These are phyloP conservation scores for Zygotorulaspora chibaensis DNA, from an alignment of 805 yeast species.

Conservation along the genomic window DNA sequence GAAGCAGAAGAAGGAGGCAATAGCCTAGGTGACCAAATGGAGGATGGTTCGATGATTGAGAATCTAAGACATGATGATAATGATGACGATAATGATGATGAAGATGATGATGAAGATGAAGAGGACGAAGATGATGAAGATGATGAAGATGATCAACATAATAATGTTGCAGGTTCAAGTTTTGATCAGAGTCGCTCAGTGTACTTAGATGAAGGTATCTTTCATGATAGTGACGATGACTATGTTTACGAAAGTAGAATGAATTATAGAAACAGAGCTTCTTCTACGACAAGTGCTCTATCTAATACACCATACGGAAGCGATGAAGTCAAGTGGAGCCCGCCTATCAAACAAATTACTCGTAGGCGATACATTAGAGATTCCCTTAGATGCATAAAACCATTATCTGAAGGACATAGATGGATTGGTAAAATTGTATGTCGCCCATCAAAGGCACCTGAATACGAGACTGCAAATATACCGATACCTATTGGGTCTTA, in stretches of 20 bases:
- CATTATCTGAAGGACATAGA: conserved; percentile 46
- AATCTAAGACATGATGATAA: conserved; percentile 9
- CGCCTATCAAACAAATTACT: conserved; percentile 37
- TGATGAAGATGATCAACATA: conserved; percentile 19
- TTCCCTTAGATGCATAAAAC: conserved; percentile 53
- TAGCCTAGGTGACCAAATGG: too few relatives aligned
- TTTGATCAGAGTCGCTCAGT: conserved; percentile 16
- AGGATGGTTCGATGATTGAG: not conserved
- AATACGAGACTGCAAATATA: conserved; percentile 22
- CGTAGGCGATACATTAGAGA: conserved; percentile 45
- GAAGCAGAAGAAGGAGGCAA: conserved; percentile 24
- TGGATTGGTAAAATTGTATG: conserved; percentile 50
- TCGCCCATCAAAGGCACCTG: conserved; percentile 27
- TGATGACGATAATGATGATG: conserved; percentile 14
- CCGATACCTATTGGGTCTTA: conserved; percentile 23
- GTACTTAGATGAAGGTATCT: conserved; percentile 29
- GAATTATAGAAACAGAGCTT: conserved; percentile 18
- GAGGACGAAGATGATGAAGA: conserved; percentile 20
- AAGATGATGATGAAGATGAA: conserved; percentile 16
- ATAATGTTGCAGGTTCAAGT: conserved; percentile 14
- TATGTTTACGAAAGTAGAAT: conserved; percentile 19
- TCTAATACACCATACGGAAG: conserved; percentile 24
- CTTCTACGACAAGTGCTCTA: conserved; percentile 24
- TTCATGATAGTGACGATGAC: conserved; percentile 26
- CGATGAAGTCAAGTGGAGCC: conserved; percentile 46